phyloP scores from a whole-genome alignment of 106 monocot species.

The Hemerocallis citrina region DNA sequence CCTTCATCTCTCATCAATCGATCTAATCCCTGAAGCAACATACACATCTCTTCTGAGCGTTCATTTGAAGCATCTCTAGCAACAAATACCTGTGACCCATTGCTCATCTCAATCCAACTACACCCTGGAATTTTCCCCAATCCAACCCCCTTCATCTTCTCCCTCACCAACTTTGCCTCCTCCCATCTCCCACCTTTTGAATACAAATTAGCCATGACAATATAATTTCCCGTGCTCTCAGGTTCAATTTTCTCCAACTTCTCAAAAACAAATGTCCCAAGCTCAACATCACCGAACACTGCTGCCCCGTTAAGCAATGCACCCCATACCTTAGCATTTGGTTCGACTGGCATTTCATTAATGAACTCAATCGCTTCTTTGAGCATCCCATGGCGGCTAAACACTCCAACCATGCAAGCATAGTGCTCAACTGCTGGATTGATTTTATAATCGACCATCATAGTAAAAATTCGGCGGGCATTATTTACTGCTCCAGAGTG shows the following conservation, averaged over 20 bases:
- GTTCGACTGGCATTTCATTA: conserved; percentile 24
- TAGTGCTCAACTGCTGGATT: conserved; percentile 30
- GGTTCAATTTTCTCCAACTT: conserved; percentile 33
- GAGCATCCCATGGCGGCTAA: conserved; percentile 28
- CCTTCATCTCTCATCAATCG: conserved; percentile 33
- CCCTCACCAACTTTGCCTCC: conserved; percentile 33
- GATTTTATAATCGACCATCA: conserved; percentile 9
- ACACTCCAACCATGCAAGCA: conserved; percentile 40
- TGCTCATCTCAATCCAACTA: conserved; percentile 34
- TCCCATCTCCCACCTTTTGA: conserved; percentile 30
- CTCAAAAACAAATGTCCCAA: conserved; percentile 29
- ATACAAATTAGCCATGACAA: conserved; percentile 46
- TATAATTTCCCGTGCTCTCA: conserved; percentile 36
- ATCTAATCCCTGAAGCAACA: conserved; percentile 17
- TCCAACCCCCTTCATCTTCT: conserved; percentile 25
- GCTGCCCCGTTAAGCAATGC: conserved; percentile 38
- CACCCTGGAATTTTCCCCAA: conserved; percentile 38
- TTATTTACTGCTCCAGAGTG: conserved; percentile 25
- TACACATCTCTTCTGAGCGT: conserved; percentile 2
- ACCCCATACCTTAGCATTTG: conserved; percentile 34
- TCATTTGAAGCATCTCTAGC: conserved; percentile 8
- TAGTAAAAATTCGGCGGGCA: conserved; percentile 17
- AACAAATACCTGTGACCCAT: conserved; percentile 24
- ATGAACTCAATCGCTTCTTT: conserved; percentile 25
- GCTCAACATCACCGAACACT: conserved; percentile 21